These are phyloP conservation scores for Paracoccidioides brasiliensis DNA, from an alignment of 2,329 filamentous ascomycete genomes.

Conservation along the genomic window DNA sequence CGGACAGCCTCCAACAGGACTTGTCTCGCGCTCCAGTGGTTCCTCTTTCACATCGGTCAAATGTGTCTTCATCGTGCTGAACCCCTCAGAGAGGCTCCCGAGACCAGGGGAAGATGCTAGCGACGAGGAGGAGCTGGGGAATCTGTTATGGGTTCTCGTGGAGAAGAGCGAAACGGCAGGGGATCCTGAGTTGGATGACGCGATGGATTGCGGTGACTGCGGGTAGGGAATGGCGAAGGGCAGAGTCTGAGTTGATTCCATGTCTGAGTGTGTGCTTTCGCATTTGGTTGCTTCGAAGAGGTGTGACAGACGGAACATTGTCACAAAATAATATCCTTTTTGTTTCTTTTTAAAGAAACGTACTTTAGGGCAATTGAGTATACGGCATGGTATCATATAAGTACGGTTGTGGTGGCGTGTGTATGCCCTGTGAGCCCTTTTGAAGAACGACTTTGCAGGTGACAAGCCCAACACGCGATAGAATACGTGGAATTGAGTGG, in stretches of 20 bases:
- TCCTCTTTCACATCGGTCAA: constrained; percentile 81
- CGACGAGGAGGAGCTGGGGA: constrained; percentile 62
- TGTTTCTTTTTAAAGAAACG: neutral
- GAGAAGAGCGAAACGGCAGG: constrained; percentile 31
- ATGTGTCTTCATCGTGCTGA: constrained; percentile 45
- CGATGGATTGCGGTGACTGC: constrained; percentile 21
- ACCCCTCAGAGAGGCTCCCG: constrained; percentile 36
- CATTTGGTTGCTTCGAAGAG: constrained; percentile 22
- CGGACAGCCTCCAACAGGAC: constrained; percentile 41
- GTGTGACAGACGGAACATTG: constrained; percentile 26
- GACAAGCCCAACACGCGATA: neutral
- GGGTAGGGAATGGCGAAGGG: constrained; percentile 6
- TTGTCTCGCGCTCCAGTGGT: constrained; percentile 51
- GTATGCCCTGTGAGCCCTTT: neutral
- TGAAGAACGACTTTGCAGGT: neutral
- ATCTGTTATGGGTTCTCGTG: constrained; percentile 24
- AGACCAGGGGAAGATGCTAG: constrained; percentile 48
- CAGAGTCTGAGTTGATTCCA: constrained; percentile 10
- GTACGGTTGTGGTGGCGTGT: neutral
- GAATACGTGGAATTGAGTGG: constrained; percentile 7
- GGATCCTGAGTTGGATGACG: constrained; percentile 27
- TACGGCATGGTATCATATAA: neutral
- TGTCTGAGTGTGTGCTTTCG: constrained; percentile 18
- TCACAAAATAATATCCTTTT: neutral
- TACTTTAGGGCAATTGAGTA: neutral